Evolutionary conservation across 1,284 basidiomycete species (phyloP).

Genomic region (Mixia osmundae): DNA sequence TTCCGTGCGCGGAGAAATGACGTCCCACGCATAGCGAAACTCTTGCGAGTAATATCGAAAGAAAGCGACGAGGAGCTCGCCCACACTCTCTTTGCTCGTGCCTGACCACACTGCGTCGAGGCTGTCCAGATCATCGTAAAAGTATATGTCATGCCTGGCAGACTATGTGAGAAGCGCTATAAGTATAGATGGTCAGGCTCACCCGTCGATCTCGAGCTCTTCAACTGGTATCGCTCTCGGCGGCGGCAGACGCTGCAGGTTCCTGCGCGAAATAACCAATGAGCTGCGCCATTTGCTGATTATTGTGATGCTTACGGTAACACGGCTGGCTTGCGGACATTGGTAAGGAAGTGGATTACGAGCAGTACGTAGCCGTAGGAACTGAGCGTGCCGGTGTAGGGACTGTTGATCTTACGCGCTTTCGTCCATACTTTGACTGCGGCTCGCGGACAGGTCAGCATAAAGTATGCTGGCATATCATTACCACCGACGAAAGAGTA

Average conservation of each 20-base stretch:
- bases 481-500: constrained; percentile 77
- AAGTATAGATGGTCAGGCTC: constrained; percentile 8
- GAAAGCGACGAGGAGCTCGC: constrained; percentile 91
- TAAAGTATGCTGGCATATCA: constrained; percentile 2
- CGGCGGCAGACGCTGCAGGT: constrained; percentile 23
- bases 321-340: constrained; percentile 86
- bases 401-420: constrained; percentile 90
- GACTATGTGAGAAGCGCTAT: constrained; percentile 16
- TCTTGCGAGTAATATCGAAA: constrained; percentile 90
- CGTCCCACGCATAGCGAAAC: constrained; percentile 74
- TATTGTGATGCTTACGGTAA: constrained; percentile 37
- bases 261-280: constrained; percentile 11
- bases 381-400: constrained; percentile 84
- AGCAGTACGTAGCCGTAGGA: constrained; percentile 95
- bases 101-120: constrained; percentile 78
- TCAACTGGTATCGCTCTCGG: constrained; percentile 25
- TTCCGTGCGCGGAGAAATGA: constrained; percentile 61
- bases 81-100: constrained; percentile 76
- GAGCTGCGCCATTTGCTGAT: constrained; percentile 33
- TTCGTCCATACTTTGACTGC: constrained; percentile 98
- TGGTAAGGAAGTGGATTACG: constrained; percentile 89
- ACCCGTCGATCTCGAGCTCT: constrained; percentile 65
- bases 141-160: constrained; percentile 32
- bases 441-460: neutral
- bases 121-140: constrained; percentile 90